Percentiles rank a stretch among this genome's conserved stretches.
Conservation (phyloP, 768 basidiomycete genomes). For the Chlorophyllum brunneum region DNA sequence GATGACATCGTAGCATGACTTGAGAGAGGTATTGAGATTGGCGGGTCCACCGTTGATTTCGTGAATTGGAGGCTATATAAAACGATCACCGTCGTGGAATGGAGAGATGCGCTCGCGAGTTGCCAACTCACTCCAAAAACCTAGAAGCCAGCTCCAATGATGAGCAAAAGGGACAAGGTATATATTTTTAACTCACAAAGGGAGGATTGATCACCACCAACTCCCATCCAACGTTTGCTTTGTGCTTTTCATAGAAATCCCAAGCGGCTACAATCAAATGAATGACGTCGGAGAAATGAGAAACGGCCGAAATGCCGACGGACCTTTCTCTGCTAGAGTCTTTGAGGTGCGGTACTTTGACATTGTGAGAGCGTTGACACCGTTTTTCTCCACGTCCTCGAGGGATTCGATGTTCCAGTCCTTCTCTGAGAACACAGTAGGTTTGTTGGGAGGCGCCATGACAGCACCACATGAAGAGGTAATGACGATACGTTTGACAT, state of each 20-base stretch:
- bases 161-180: background rate
- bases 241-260: conserved; percentile 40
- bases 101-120: background rate
- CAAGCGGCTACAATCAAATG: conserved; percentile 30
- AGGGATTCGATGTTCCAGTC: conserved; percentile 61
- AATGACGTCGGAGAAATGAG: background rate
- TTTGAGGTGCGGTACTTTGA: conserved; percentile 61
- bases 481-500: conserved; percentile 64
- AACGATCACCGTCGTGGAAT: background rate
- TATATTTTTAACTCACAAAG: conserved; percentile 29
- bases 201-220: conserved; percentile 53
- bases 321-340: conserved; percentile 59
- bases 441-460: conserved; percentile 21
- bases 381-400: conserved; percentile 42
- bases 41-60: conserved; percentile 27
- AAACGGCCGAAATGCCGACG: background rate
- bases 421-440: conserved; percentile 37
- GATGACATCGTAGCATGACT: conserved; percentile 24
- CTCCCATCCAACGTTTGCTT: conserved; percentile 43
- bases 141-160: conserved; percentile 15
- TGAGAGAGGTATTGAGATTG: conserved; percentile 37
- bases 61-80: conserved; percentile 38
- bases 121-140: conserved; percentile 28
- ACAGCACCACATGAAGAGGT: conserved; percentile 61
- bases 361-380: conserved; percentile 34